Conservation (phyloP, 164 flowering plant species). For the Warburgia ugandensis region DNA sequence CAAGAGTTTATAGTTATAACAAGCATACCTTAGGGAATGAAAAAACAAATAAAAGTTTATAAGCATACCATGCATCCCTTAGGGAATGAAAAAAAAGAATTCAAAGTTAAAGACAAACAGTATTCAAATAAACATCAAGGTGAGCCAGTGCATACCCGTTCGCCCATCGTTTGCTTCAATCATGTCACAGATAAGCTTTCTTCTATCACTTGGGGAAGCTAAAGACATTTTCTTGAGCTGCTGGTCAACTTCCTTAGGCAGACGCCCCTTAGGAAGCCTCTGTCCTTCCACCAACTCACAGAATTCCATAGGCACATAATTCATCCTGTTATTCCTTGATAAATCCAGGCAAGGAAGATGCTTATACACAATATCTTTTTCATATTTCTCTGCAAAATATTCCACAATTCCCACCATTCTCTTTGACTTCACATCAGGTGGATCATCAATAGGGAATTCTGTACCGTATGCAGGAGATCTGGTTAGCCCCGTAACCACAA, state of each 20-base stretch:
- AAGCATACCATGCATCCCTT: too few relatives aligned
- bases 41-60: too few relatives aligned
- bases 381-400: slow-evolving; percentile 46
- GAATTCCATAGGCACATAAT: slow-evolving; percentile 68
- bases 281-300: slow-evolving; percentile 69
- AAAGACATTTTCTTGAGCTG: slow-evolving; percentile 27
- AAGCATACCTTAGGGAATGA: too few relatives aligned
- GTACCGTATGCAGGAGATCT: slow-evolving; percentile 10
- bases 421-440: slow-evolving; percentile 21
- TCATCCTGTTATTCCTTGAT: slow-evolving; percentile 32
- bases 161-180: too few relatives aligned
- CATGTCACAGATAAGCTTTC: too few relatives aligned
- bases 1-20: too few relatives aligned
- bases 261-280: slow-evolving; percentile 44
- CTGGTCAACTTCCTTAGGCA: slow-evolving; percentile 19
- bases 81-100: too few relatives aligned
- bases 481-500: slow-evolving; percentile 34
- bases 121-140: too few relatives aligned
- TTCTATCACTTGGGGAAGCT: too few relatives aligned
- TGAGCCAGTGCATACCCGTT: too few relatives aligned
- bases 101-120: too few relatives aligned
- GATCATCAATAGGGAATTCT: slow-evolving; percentile 28
- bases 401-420: slow-evolving; percentile 24
- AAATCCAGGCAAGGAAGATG: slow-evolving; percentile 61
- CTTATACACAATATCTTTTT: slow-evolving; percentile 20